phyloP scores from a whole-genome alignment of 306 rosid species.

The Begonia masoniana region DNA sequence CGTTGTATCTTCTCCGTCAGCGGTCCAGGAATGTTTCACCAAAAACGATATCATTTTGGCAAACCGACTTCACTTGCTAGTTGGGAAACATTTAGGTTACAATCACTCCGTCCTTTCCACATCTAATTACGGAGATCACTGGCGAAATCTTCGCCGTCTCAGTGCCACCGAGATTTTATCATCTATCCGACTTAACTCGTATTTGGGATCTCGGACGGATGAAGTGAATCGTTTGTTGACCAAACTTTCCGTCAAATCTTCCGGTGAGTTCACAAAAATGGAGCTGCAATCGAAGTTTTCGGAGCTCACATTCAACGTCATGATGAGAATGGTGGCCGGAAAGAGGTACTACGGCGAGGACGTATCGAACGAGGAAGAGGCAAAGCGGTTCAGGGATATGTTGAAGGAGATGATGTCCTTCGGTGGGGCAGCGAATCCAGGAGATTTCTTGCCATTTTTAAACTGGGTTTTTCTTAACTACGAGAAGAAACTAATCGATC shows the following conservation, averaged over 20 bases:
- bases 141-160: conserved; percentile 79
- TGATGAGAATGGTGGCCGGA: conserved; percentile 58
- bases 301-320: conserved; percentile 42
- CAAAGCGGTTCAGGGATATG: conserved; percentile 6
- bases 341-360: conserved; percentile 42
- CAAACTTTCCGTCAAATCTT: conserved; percentile 13
- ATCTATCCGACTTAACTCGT: conserved; percentile 16
- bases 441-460: conserved; percentile 1
- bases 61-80: conserved; percentile 20
- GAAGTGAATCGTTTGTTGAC: conserved; percentile 25
- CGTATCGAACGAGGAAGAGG: conserved; percentile 26
- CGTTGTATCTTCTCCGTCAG: conserved; percentile 34
- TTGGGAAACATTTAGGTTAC: conserved; percentile 29
- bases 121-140: conserved; percentile 52
- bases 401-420: neutral
- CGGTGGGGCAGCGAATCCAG: conserved; percentile 1
- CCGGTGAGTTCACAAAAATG: conserved; percentile 14
- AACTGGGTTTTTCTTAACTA: neutral
- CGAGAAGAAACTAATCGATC: conserved; percentile 3
- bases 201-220: conserved; percentile 19
- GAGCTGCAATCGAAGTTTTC: conserved; percentile 21
- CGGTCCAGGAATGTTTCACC: conserved; percentile 55
- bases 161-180: conserved; percentile 48
- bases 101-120: conserved; percentile 17
- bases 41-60: conserved; percentile 50